Conservation (phyloP, 306 rosid genomes). For the Malus sylvestris region DNA sequence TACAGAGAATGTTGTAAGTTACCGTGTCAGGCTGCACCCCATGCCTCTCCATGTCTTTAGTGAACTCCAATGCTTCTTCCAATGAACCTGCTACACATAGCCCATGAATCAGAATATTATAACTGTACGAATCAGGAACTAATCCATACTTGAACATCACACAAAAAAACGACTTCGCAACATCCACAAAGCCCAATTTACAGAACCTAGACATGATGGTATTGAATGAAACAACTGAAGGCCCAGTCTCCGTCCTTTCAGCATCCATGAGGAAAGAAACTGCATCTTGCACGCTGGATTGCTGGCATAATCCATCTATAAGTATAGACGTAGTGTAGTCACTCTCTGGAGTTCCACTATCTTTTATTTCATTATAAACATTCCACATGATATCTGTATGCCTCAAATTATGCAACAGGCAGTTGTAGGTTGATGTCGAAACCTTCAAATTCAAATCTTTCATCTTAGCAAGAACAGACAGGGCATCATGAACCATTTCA, state of each 20-base stretch:
- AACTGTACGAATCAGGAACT: conserved; percentile 48
- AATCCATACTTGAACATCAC: conserved; percentile 45
- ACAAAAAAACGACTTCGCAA: conserved; percentile 37
- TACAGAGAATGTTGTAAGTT: conserved; percentile 42
- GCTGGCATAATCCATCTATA: conserved; percentile 40
- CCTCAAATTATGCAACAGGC: conserved; percentile 42
- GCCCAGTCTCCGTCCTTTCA: conserved; percentile 14
- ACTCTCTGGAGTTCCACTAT: conserved; percentile 26
- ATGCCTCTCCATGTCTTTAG: conserved; percentile 46
- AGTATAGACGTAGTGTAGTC: conserved; percentile 42
- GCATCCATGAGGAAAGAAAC: conserved; percentile 26
- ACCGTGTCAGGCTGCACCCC: conserved; percentile 35
- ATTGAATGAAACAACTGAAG: conserved; percentile 41
- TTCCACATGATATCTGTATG: conserved; percentile 39
- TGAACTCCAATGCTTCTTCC: conserved; percentile 42
- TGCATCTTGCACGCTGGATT: conserved; percentile 36
- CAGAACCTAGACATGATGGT: conserved; percentile 41
- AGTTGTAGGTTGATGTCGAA: conserved; percentile 36
- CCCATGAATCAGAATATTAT: conserved; percentile 54
- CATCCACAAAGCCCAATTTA: conserved; percentile 37
- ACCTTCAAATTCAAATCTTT: conserved; percentile 37
- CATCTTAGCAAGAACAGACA: conserved; percentile 46
- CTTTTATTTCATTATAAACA: conserved; percentile 30
- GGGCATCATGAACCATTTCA: conserved; percentile 43
- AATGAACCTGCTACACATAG: conserved; percentile 48